A percentile compares a stretch with the other conserved stretches of the same genome.
phyloP scores from a whole-genome alignment of 371 early-diverging fungal species.

The Mortierella sp. region DNA sequence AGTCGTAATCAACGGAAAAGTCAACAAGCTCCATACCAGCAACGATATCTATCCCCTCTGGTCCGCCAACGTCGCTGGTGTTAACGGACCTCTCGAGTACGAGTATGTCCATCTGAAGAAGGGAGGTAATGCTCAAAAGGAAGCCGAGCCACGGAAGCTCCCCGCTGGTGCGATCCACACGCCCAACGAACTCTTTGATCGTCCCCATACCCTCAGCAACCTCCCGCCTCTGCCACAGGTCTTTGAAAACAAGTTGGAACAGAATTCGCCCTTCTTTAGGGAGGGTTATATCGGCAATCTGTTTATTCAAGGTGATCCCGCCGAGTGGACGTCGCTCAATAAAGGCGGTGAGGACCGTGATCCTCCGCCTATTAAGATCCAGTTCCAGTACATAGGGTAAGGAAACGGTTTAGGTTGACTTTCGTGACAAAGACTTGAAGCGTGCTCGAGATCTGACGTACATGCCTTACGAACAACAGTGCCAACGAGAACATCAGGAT shows the following conservation, averaged over 20 bases:
- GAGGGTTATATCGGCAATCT: constrained; percentile 39
- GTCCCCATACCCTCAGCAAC: constrained; percentile 54
- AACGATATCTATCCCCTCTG: constrained; percentile 39
- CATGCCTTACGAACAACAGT: too few relatives aligned
- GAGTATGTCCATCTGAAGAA: constrained; percentile 33
- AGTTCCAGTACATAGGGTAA: constrained; percentile 45
- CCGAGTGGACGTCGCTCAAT: constrained; percentile 10
- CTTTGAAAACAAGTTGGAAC: constrained; percentile 41
- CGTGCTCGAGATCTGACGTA: too few relatives aligned
- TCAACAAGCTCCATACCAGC: constrained; percentile 37
- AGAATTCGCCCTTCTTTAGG: constrained; percentile 45
- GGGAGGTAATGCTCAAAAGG: constrained; percentile 16
- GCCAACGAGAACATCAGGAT: constrained; percentile 43
- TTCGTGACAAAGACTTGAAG: too few relatives aligned
- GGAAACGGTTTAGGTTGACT: not conserved
- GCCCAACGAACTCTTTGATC: constrained; percentile 68
- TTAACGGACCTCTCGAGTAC: constrained; percentile 39
- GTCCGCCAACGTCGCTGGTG: constrained; percentile 43
- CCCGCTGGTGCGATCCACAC: constrained; percentile 55
- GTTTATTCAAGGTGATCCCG: constrained; percentile 32
- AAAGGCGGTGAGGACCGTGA: constrained; percentile 15
- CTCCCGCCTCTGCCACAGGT: constrained; percentile 68
- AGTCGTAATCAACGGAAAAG: constrained; percentile 37
- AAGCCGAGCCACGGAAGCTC: constrained; percentile 50
- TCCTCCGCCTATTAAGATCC: constrained; percentile 23